Percentiles rank a stretch among this genome's conserved stretches.
Evolutionary conservation across 1,284 basidiomycete genomes (phyloP).

Genomic region (Leccinum griseonigrum): DNA sequence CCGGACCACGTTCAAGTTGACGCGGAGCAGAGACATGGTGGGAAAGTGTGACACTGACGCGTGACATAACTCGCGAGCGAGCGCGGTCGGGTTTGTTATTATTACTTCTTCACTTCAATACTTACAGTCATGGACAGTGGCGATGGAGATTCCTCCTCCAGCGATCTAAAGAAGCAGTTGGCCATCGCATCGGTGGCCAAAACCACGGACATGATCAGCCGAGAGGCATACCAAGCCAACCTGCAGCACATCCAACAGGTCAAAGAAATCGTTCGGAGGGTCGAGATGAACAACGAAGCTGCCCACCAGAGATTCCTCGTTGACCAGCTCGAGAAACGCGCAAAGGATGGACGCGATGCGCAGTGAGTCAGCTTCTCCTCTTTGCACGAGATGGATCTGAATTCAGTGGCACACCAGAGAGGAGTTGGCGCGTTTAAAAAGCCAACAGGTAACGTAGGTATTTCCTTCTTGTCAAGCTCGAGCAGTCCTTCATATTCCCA

Average conservation of each 20-base stretch:
- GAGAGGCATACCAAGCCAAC: conserved; percentile 27
- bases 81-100: background rate
- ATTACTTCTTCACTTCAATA: background rate
- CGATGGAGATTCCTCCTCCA: background rate
- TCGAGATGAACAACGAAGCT: conserved; percentile 30
- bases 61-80: conserved; percentile 16
- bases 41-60: conserved; percentile 14
- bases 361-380: conserved; percentile 30
- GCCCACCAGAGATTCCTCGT: conserved; percentile 32
- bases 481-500: conserved; percentile 3
- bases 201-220: conserved; percentile 18
- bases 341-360: conserved; percentile 32
- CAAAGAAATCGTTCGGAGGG: conserved; percentile 23
- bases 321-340: conserved; percentile 27
- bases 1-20: background rate
- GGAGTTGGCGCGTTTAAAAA: conserved; percentile 20
- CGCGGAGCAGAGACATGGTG: conserved; percentile 24
- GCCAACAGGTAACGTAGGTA: conserved; percentile 19
- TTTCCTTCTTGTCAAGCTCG: background rate
- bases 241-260: conserved; percentile 28
- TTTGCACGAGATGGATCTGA: background rate
- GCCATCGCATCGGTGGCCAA: conserved; percentile 29
- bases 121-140: conserved; percentile 19
- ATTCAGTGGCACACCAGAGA: conserved; percentile 12
- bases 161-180: conserved; percentile 9